Evolutionary conservation across 257 asterid species (phyloP).

Genomic region (Lithospermum erythrorhizon): DNA sequence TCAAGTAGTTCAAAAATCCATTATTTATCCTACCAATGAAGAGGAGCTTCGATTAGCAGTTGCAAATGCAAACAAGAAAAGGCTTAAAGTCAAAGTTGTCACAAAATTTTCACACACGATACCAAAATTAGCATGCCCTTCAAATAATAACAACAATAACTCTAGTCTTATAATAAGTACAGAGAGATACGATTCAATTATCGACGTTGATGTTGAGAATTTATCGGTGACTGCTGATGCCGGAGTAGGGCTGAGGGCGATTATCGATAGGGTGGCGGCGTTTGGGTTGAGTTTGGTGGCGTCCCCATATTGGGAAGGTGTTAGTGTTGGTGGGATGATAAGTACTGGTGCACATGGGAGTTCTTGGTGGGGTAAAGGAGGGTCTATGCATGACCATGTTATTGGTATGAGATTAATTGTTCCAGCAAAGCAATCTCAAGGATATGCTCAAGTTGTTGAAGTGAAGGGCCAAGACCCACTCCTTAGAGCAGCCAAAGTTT

Average conservation of each 20-base stretch:
- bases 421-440: slow-evolving; percentile 37
- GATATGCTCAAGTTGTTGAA: slow-evolving; percentile 37
- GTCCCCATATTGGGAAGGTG: slow-evolving; percentile 86
- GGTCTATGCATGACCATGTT: slow-evolving; percentile 78
- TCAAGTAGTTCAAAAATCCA: slow-evolving; percentile 20
- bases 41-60: slow-evolving; percentile 47
- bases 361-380: slow-evolving; percentile 90
- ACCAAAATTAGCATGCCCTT: slow-evolving; percentile 61
- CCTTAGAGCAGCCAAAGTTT: slow-evolving; percentile 52
- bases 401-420: slow-evolving; percentile 39
- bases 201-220: slow-evolving; percentile 27
- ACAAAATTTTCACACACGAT: slow-evolving; percentile 71
- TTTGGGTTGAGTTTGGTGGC: slow-evolving; percentile 66
- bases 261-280: slow-evolving; percentile 38
- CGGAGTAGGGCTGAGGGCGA: slow-evolving; percentile 51
- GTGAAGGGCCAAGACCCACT: slow-evolving; percentile 25
- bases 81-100: slow-evolving; percentile 44
- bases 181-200: slow-evolving; percentile 28
- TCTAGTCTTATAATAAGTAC: slow-evolving; percentile 51
- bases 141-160: slow-evolving; percentile 1
- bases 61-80: slow-evolving; percentile 44
- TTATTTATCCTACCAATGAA: slow-evolving; percentile 55
- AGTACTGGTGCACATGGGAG: slow-evolving; percentile 90
- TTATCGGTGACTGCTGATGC: slow-evolving; percentile 49
- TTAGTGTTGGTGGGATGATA: slow-evolving; percentile 49